Percentiles rank a stretch among this genome's conserved stretches.
Evolutionary conservation across 495 filamentous ascomycete genomes (phyloP).

Genomic region (Xylaria flabelliformis): DNA sequence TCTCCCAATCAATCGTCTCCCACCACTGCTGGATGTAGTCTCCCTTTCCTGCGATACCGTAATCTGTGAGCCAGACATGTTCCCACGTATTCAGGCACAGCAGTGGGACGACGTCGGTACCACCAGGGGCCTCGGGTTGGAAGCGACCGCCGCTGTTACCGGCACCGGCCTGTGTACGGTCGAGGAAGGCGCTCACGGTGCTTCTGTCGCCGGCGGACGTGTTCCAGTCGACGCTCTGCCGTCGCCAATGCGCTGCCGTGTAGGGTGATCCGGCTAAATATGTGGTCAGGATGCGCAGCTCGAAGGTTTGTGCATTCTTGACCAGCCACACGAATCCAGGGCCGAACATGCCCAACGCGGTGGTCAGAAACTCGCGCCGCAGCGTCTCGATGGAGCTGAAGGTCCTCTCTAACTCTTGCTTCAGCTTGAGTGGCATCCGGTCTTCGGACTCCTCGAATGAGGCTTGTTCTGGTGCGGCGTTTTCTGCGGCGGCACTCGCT

Average conservation of each 20-base stretch:
- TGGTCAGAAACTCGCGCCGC: slow-evolving; percentile 76
- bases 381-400: slow-evolving; percentile 86
- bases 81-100: slow-evolving; percentile 96
- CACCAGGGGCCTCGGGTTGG: slow-evolving; percentile 63
- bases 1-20: slow-evolving; percentile 82
- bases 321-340: slow-evolving; percentile 97
- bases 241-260: slow-evolving; percentile 80
- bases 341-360: slow-evolving; percentile 91
- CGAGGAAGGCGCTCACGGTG: slow-evolving; percentile 29
- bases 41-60: slow-evolving; percentile 78
- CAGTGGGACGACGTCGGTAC: slow-evolving; percentile 72
- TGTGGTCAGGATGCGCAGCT: slow-evolving; percentile 80
- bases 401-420: slow-evolving; percentile 57
- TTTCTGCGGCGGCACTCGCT: neutral
- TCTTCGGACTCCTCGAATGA: slow-evolving; percentile 26
- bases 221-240: slow-evolving; percentile 81
- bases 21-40: slow-evolving; percentile 83
- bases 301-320: slow-evolving; percentile 46
- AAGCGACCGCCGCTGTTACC: slow-evolving; percentile 43
- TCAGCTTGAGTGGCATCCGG: slow-evolving; percentile 42
- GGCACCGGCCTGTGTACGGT: slow-evolving; percentile 46
- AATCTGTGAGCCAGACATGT: slow-evolving; percentile 89
- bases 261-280: slow-evolving; percentile 93
- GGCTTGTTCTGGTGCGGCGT: neutral
- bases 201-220: slow-evolving; percentile 53